Percentiles rank a stretch among this genome's conserved stretches.
Conservation (phyloP, 2,329 filamentous ascomycete species). For the Monosporascus sp. region DNA sequence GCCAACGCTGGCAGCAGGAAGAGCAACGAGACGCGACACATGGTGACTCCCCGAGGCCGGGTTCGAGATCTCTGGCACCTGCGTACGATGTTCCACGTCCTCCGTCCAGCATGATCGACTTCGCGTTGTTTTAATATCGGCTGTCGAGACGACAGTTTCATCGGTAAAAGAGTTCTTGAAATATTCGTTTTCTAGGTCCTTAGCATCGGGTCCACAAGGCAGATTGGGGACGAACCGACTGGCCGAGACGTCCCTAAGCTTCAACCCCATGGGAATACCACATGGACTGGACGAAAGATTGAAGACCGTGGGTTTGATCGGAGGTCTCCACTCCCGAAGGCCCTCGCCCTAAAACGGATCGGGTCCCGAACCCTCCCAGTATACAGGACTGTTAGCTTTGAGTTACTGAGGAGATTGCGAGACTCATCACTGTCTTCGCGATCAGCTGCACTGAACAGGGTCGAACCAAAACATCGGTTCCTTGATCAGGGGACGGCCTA, state of each 20-base stretch:
- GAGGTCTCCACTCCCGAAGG: too few relatives aligned
- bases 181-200: neutral
- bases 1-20: slow-evolving; percentile 6
- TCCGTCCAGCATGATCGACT: neutral
- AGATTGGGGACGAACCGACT: neutral
- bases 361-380: too few relatives aligned
- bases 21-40: slow-evolving; percentile 3
- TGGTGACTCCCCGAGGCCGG: neutral
- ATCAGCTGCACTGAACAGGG: too few relatives aligned
- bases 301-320: too few relatives aligned
- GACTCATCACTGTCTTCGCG: too few relatives aligned
- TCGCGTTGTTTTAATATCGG: neutral
- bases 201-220: neutral
- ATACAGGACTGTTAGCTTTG: too few relatives aligned
- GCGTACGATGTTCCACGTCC: neutral
- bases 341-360: too few relatives aligned
- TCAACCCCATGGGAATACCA: neutral
- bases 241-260: neutral
- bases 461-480: too few relatives aligned
- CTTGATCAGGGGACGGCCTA: too few relatives aligned
- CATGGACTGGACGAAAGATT: too few relatives aligned
- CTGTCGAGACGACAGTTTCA: neutral
- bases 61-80: neutral
- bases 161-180: neutral
- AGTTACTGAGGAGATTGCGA: too few relatives aligned